Evolutionary conservation across 1,139 yeast genomes (phyloP).

Genomic region (Sugiyamaella pinicola): DNA sequence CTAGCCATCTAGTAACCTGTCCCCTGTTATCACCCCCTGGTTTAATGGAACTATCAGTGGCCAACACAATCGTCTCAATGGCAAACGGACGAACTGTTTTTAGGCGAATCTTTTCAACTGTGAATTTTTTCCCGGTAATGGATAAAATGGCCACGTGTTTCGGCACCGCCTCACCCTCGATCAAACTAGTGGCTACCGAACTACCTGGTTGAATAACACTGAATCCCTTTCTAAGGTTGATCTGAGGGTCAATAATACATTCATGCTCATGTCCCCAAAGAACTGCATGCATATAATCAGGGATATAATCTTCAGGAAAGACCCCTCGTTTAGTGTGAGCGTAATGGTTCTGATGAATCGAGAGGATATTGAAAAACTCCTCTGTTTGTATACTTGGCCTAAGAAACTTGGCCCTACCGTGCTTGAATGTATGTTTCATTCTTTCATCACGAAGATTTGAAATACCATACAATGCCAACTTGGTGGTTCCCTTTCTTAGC

Average conservation of each 20-base stretch:
- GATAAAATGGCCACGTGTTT: constrained; percentile 75
- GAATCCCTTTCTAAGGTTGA: constrained; percentile 69
- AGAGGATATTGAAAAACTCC: constrained; percentile 81
- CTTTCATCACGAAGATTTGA: constrained; percentile 90
- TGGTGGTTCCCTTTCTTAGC: constrained; percentile 78
- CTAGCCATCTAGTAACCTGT: constrained; percentile 63
- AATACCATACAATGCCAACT: constrained; percentile 84
- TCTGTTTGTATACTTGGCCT: constrained; percentile 58
- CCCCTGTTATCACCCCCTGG: constrained; percentile 67
- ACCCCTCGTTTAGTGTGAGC: constrained; percentile 81
- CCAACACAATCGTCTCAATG: constrained; percentile 64
- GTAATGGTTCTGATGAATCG: constrained; percentile 87
- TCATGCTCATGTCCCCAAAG: constrained; percentile 99
- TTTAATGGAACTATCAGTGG: constrained; percentile 52
- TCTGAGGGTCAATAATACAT: constrained; percentile 71
- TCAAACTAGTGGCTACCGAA: constrained; percentile 86
- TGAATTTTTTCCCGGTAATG: constrained; percentile 60
- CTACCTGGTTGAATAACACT: constrained; percentile 92
- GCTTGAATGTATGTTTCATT: constrained; percentile 76
- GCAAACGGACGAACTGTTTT: constrained; percentile 82
- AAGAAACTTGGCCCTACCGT: constrained; percentile 75
- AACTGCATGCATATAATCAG: constrained; percentile 75
- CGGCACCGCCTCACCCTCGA: constrained; percentile 78
- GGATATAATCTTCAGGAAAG: constrained; percentile 82
- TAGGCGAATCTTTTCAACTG: constrained; percentile 65